phyloP scores from a whole-genome alignment of 208 protist species.

The Leishmania amazonensis region DNA sequence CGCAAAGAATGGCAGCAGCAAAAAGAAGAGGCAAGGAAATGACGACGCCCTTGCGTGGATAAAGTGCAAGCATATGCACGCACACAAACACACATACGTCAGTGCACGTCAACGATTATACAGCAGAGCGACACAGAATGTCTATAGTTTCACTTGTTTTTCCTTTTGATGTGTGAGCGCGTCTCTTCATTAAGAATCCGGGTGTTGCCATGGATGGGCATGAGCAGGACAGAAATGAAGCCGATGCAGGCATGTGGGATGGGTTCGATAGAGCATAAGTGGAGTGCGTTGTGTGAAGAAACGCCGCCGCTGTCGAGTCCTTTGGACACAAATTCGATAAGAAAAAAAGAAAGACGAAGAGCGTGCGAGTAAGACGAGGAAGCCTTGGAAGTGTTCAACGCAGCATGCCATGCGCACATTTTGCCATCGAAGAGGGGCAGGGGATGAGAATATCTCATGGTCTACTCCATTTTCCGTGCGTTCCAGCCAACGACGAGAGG shows the following conservation, averaged over 20 bases:
- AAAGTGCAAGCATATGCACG: not conserved
- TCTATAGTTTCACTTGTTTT: not conserved
- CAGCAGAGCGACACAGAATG: not conserved
- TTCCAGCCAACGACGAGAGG: not conserved
- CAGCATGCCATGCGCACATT: not conserved
- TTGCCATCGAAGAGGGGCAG: not conserved
- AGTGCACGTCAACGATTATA: not conserved
- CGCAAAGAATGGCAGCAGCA: not conserved
- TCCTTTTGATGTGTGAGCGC: not conserved
- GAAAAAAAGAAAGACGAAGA: not conserved
- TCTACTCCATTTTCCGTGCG: not conserved
- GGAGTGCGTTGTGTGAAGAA: not conserved
- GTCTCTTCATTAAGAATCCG: not conserved
- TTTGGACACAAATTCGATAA: not conserved
- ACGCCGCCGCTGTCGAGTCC: not conserved
- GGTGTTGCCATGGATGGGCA: not conserved
- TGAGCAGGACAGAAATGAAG: not conserved
- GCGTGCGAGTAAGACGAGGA: not conserved
- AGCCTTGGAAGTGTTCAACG: not conserved
- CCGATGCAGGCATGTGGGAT: not conserved
- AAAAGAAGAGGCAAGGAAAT: not conserved
- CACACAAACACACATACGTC: not conserved
- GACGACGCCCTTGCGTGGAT: not conserved
- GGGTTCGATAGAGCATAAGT: not conserved
- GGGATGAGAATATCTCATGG: not conserved